A percentile compares a stretch with the other conserved stretches of the same genome.
These are phyloP conservation scores for Alternaria sp. DNA, from an alignment of 2,329 filamentous ascomycete genomes.

Conservation along the genomic window DNA sequence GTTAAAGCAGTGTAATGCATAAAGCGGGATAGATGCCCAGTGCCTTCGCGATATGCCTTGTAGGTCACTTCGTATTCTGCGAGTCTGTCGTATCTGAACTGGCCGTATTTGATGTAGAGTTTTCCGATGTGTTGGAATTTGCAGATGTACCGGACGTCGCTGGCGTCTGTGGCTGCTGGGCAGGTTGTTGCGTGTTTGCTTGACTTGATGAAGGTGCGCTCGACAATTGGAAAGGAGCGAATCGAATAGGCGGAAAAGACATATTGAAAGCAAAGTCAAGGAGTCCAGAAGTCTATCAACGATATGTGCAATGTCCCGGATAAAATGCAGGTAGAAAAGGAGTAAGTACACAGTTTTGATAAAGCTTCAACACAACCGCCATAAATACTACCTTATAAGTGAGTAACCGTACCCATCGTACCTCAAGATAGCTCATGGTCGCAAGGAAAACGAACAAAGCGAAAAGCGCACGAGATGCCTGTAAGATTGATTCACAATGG, in stretches of 20 bases:
- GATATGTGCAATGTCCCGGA: not conserved
- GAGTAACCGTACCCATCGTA: not conserved
- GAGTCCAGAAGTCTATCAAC: not conserved
- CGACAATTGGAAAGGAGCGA: slow-evolving; percentile 40
- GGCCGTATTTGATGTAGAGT: slow-evolving; percentile 11
- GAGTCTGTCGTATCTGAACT: not conserved
- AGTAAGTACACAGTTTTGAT: not conserved
- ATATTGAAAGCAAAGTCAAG: not conserved
- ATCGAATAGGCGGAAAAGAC: slow-evolving; percentile 40
- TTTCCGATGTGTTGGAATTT: not conserved
- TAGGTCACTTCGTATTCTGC: not conserved
- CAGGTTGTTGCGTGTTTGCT: slow-evolving; percentile 22
- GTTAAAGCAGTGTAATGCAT: not conserved
- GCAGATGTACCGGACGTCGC: not conserved
- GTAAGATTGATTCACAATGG: not conserved
- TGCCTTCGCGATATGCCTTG: not conserved
- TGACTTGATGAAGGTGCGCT: slow-evolving; percentile 28
- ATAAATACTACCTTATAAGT: not conserved
- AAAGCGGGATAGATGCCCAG: not conserved
- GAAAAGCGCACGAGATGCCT: not conserved
- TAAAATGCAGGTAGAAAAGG: not conserved
- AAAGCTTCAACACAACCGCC: not conserved
- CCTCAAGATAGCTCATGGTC: not conserved
- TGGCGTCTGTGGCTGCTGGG: slow-evolving; percentile 22
- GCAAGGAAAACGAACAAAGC: not conserved